Evolutionary conservation across 257 asterid species (phyloP).

Genomic region (Capsicum pubescens): DNA sequence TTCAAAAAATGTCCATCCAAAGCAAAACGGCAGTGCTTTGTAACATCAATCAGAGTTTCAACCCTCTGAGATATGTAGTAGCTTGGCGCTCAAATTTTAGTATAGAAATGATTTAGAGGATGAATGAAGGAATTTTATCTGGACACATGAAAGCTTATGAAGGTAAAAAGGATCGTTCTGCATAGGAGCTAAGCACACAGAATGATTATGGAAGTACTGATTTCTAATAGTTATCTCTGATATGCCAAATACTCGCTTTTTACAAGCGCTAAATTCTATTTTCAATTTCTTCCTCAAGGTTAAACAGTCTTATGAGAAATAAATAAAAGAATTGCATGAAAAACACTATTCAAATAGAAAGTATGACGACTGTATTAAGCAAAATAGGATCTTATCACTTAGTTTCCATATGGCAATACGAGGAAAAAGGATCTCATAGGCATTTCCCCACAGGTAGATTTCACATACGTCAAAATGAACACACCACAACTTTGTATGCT

Average conservation of each 20-base stretch:
- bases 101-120: background rate
- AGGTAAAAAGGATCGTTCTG: background rate
- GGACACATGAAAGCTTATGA: background rate
- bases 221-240: background rate
- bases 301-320: background rate
- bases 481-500: background rate
- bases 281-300: background rate
- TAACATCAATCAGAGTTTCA: background rate
- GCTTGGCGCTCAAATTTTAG: background rate
- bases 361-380: background rate
- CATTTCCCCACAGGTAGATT: background rate
- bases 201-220: background rate
- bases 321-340: conserved; percentile 10
- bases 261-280: background rate
- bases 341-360: conserved; percentile 16
- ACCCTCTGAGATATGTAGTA: background rate
- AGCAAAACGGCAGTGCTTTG: background rate
- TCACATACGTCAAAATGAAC: background rate
- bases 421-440: background rate
- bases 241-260: background rate
- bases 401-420: background rate
- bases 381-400: background rate
- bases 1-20: background rate
- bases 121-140: background rate
- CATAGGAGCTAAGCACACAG: background rate